Conservation (phyloP, 1,139 yeast genomes). For the Hyphopichia khmerensis region DNA sequence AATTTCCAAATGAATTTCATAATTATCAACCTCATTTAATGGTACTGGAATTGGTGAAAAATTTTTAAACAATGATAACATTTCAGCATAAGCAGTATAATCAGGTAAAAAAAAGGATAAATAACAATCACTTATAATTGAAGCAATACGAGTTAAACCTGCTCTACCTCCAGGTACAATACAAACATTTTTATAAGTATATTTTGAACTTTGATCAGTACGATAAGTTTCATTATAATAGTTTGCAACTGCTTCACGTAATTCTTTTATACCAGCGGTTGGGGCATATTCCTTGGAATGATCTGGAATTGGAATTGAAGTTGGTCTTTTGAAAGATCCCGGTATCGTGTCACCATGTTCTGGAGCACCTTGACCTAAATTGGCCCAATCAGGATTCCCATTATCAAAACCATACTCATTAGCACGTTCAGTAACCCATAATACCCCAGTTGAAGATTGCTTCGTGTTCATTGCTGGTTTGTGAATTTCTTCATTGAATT, state of each 20-base stretch:
- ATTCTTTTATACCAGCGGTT: slow-evolving; percentile 58
- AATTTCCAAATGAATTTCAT: slow-evolving; percentile 57
- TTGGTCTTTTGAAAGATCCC: slow-evolving; percentile 61
- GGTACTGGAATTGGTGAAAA: slow-evolving; percentile 72
- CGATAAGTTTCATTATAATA: slow-evolving; percentile 60
- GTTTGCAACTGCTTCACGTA: slow-evolving; percentile 63
- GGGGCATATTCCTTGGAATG: slow-evolving; percentile 62
- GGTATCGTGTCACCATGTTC: slow-evolving; percentile 64
- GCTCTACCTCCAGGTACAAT: slow-evolving; percentile 73
- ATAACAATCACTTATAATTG: slow-evolving; percentile 62
- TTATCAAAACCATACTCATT: slow-evolving; percentile 55
- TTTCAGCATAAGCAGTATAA: slow-evolving; percentile 72
- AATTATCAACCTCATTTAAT: slow-evolving; percentile 57
- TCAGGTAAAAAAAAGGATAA: slow-evolving; percentile 66
- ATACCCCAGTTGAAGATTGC: slow-evolving; percentile 67
- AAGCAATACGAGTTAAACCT: slow-evolving; percentile 66
- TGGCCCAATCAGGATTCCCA: slow-evolving; percentile 57
- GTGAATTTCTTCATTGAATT: slow-evolving; percentile 43
- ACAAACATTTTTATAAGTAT: slow-evolving; percentile 65
- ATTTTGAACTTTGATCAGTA: slow-evolving; percentile 48
- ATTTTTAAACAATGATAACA: slow-evolving; percentile 65
- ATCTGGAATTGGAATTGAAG: slow-evolving; percentile 50
- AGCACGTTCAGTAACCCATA: slow-evolving; percentile 71
- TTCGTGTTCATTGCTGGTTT: slow-evolving; percentile 63
- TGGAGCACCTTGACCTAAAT: slow-evolving; percentile 71